phyloP scores from a whole-genome alignment of 805 yeast genomes.

The Kodamaea hsintzibuensis region DNA sequence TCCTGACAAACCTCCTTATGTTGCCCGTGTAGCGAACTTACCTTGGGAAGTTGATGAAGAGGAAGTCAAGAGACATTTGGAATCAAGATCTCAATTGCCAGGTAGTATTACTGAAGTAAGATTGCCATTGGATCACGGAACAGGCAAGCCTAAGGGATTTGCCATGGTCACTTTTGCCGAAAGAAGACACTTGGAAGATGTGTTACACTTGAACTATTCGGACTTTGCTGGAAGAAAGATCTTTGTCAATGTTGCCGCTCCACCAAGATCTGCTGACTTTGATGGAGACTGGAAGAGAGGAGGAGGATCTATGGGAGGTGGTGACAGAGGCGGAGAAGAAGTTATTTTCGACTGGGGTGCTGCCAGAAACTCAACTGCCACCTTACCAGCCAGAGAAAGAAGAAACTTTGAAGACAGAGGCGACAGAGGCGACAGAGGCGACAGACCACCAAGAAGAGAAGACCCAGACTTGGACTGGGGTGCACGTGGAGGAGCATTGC shows the following conservation, averaged over 20 bases:
- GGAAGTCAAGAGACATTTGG: conserved; percentile 60
- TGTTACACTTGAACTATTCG: conserved; percentile 45
- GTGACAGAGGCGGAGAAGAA: conserved; percentile 28
- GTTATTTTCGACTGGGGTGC: conserved; percentile 50
- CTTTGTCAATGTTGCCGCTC: conserved; percentile 60
- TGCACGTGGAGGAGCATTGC: conserved; percentile 36
- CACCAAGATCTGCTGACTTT: conserved; percentile 46
- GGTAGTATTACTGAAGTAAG: conserved; percentile 61
- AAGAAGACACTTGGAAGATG: conserved; percentile 50
- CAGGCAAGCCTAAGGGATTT: conserved; percentile 62
- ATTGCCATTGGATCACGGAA: conserved; percentile 66
- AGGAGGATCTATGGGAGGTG: conserved; percentile 10
- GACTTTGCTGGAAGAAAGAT: conserved; percentile 51
- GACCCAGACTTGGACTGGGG: conserved; percentile 66
- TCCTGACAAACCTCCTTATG: conserved; percentile 90
- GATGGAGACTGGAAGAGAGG: conserved; percentile 45
- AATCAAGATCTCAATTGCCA: conserved; percentile 51
- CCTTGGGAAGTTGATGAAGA: conserved; percentile 79
- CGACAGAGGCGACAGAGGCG: conserved; percentile 10
- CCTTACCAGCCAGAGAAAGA: conserved; percentile 32
- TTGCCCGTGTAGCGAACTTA: conserved; percentile 84
- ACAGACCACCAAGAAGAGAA: conserved; percentile 39
- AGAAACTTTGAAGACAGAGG: conserved; percentile 13
- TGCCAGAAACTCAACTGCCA: conserved; percentile 29
- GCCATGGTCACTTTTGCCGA: conserved; percentile 54